Conservation (phyloP, 257 asterid genomes). For the Buddleja alternifolia region DNA sequence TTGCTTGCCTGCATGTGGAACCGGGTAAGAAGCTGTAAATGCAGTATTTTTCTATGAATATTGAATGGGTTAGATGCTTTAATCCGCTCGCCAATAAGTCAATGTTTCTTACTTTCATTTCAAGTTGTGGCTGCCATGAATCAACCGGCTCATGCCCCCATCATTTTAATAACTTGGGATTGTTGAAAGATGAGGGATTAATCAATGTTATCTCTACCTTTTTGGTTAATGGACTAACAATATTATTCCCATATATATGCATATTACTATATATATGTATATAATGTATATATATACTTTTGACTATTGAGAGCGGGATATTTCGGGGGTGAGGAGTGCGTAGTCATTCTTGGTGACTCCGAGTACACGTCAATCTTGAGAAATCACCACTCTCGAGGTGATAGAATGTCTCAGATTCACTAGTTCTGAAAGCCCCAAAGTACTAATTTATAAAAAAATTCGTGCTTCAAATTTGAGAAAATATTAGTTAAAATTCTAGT, state of each 20-base stretch:
- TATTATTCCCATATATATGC: neutral
- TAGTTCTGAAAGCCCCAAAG: too few species aligned
- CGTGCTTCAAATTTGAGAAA: too few species aligned
- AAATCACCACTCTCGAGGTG: neutral
- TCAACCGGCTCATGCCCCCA: constrained; percentile 13
- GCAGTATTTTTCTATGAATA: constrained; percentile 20
- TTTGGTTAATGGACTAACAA: constrained; percentile 19
- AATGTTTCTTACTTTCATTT: constrained; percentile 28
- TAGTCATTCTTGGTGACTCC: too few species aligned
- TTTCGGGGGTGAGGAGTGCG: too few species aligned
- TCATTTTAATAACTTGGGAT: neutral
- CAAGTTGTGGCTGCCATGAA: constrained; percentile 46
- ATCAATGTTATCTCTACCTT: constrained; percentile 15
- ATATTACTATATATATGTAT: too few species aligned
- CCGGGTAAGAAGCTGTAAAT: constrained; percentile 33
- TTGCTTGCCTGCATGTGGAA: constrained; percentile 33
- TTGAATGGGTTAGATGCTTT: constrained; percentile 2
- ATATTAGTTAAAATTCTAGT: too few species aligned
- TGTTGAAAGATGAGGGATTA: neutral
- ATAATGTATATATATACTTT: too few species aligned
- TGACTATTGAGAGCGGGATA: too few species aligned
- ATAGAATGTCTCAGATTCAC: too few species aligned
- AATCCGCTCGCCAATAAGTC: constrained; percentile 15
- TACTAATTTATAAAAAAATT: too few species aligned
- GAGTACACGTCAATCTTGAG: too few species aligned